Evolutionary conservation across 2,329 filamentous ascomycete species (phyloP), one percentile per base, ranked within the genome.

Genomic region (Aspergillus floridensis): DNA sequence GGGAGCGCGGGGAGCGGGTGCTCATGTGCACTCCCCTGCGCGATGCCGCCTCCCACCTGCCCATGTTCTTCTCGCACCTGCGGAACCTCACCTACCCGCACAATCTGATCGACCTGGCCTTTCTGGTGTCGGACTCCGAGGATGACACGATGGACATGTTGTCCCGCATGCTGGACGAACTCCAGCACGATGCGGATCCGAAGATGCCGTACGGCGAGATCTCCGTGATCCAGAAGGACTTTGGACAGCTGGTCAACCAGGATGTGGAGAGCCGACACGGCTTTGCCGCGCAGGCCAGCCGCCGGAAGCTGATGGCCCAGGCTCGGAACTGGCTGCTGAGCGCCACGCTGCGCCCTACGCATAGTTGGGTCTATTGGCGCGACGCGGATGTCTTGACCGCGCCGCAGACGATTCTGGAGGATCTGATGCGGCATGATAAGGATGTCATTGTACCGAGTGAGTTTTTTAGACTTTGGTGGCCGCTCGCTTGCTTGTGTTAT

Each of bases 321-420:
- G 95, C 95, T 53, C 86, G 95, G 63, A 99, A 99, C 77, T 99
- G 95, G 95, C 82, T 99, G 55, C 79, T 99, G 58, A 97, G 92
- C 70, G 93, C 95, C 46, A 93, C 95, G 22, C 80, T 99, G 56
- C 87, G 95, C 48, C 95, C 95, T 1, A 96, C 95, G 55, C 95
- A 99, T 74, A 97, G 93, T 65, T 99, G 95, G 95, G 95, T 99
- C 10, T 99, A 99, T 74, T 99, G 95, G 95, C 88, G 95, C 76
- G 95, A 99, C 79, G 95, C 96, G 24, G 95, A 99, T 77, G 95
- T 99, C 8, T 92, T 98, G 77, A 99, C 95, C 1, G 95, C 95
- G 2, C 95, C 95, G 0, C 95, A 93, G 72, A 98, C 95, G 0
- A 98, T 99, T 68, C 79, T 99, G 63, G 95, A 99, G 74, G 95